phyloP scores from a whole-genome alignment of 768 basidiomycete species.

The Amanita inopinata region DNA sequence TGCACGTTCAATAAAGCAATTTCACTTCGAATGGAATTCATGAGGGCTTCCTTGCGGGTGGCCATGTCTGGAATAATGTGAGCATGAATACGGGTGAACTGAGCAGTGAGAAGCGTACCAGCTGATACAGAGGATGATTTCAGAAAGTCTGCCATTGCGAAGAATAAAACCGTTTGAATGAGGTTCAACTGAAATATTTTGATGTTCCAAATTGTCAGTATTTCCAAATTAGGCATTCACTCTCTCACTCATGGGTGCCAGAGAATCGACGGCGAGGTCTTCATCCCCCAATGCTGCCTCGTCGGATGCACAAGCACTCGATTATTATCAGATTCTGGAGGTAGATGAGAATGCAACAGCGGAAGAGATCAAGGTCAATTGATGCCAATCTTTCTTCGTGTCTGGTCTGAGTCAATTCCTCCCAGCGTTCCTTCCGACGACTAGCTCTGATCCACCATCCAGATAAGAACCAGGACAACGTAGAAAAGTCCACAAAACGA shows the following conservation, averaged over 20 bases:
- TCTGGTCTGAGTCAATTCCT: background rate
- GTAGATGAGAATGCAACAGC: conserved; percentile 73
- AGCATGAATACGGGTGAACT: background rate
- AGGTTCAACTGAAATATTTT: too few relatives aligned
- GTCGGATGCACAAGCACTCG: conserved; percentile 23
- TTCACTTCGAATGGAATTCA: conserved; percentile 60
- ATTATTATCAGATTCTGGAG: conserved; percentile 79
- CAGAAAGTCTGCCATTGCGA: conserved; percentile 48
- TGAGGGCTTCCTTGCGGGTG: conserved; percentile 42
- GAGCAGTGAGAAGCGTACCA: conserved; percentile 16
- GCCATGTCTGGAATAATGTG: conserved; percentile 27
- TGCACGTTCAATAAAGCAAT: conserved; percentile 68
- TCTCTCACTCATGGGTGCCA: conserved; percentile 47
- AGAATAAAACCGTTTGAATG: too few relatives aligned
- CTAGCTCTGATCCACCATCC: conserved; percentile 82
- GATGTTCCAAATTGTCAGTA: background rate
- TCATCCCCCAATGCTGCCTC: conserved; percentile 12
- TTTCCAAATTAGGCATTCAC: conserved; percentile 4
- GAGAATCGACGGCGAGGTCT: conserved; percentile 45
- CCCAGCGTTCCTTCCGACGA: conserved; percentile 71
- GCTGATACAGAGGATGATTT: conserved; percentile 25
- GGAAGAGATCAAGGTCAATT: conserved; percentile 79
- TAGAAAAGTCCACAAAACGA: conserved; percentile 77
- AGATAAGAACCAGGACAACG: conserved; percentile 76
- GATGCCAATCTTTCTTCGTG: background rate